Evolutionary conservation across 345 rosid genomes (phyloP).

Genomic region (Cardamine occulta): DNA sequence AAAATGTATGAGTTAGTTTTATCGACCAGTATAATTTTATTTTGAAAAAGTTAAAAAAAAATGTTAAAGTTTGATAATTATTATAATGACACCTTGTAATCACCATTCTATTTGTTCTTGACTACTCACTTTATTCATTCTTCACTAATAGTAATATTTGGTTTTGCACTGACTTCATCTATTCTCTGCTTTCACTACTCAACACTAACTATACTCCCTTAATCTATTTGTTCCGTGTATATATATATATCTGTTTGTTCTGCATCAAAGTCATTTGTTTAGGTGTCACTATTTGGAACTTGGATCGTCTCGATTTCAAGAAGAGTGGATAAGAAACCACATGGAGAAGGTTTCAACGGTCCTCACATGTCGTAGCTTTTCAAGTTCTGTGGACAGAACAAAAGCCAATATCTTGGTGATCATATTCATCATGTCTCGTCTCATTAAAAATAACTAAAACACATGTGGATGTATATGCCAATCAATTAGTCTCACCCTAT

Average conservation of each 20-base stretch:
- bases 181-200: not conserved
- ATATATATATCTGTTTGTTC: not conserved
- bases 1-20: not conserved
- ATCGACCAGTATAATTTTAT: not conserved
- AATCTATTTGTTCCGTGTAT: not conserved
- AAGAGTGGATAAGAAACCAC: conserved; percentile 44
- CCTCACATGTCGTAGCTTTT: conserved; percentile 31
- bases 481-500: conserved; percentile 16
- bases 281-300: not conserved
- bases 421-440: conserved; percentile 24
- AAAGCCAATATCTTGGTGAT: conserved; percentile 30
- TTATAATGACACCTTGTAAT: not conserved
- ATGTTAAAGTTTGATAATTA: not conserved
- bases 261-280: conserved; percentile 1
- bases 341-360: conserved; percentile 35
- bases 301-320: conserved; percentile 9
- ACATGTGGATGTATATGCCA: conserved; percentile 35
- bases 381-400: conserved; percentile 40
- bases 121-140: too few species aligned
- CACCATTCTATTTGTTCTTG: not conserved
- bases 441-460: conserved; percentile 7
- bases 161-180: not conserved
- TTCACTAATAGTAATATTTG: not conserved
- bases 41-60: not conserved
- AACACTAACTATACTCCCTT: not conserved